These are phyloP conservation scores for Mycotypha africana DNA, from an alignment of 371 early-diverging fungal genomes.

Conservation along the genomic window DNA sequence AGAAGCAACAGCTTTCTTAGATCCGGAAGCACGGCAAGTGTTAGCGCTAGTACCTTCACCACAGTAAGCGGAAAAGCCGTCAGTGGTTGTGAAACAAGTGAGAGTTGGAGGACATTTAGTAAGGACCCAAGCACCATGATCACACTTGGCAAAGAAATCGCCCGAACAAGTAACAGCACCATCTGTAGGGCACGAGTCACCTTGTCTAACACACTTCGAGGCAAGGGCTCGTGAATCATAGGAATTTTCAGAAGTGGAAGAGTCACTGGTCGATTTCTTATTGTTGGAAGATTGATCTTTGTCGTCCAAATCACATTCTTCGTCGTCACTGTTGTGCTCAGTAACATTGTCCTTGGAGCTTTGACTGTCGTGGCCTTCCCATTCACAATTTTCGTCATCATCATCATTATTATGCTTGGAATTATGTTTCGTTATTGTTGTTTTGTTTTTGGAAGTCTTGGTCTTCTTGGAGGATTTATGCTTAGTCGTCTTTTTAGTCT, in stretches of 20 bases:
- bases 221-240: background rate
- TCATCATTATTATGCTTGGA: too few species aligned
- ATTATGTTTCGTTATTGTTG: too few species aligned
- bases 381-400: too few species aligned
- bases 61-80: constrained; percentile 31
- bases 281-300: too few species aligned
- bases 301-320: too few species aligned
- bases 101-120: constrained; percentile 17
- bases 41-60: constrained; percentile 9
- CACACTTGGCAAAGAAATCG: constrained; percentile 21
- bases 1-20: background rate
- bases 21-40: background rate
- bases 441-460: too few species aligned
- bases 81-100: constrained; percentile 25
- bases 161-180: constrained; percentile 13
- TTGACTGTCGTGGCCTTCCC: too few species aligned
- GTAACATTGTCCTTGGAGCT: background rate
- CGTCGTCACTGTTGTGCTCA: background rate
- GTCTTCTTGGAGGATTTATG: too few species aligned
- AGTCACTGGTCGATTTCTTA: background rate
- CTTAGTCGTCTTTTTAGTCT: background rate
- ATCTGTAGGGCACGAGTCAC: constrained; percentile 7
- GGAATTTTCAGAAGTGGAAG: background rate
- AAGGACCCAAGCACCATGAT: constrained; percentile 20
- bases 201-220: constrained; percentile 9